Base-by-base conservation (phyloP, 257 asterid species). In the Solanum boliviense region DNA sequence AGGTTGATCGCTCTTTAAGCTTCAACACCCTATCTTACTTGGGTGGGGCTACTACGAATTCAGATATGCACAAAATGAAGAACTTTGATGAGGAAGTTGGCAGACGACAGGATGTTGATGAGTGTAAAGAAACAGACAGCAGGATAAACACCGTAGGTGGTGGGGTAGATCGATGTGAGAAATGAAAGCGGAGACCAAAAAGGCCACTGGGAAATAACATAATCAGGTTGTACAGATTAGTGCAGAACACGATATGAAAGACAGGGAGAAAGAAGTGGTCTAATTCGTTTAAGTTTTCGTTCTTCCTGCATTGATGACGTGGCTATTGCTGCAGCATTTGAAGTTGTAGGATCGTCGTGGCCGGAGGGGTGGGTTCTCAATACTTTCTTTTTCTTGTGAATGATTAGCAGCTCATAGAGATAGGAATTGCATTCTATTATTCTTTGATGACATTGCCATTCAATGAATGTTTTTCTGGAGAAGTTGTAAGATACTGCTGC, bases 141-240 rank as follows among this genome's bases (percentile, higher is more conserved):
- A 81, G 87, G 60, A 87, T 46, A 36, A 86, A 73, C 27, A 84
- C 88, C 67, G 52, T 86, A 29, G 90, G 93, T 83, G 89, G 92
- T 83, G 86, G 86, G 76, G 58, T 92, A 86, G 93, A 92, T 89
- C 91, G 90, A 88, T 84, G 91, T 41, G 87, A 89, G 75, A 13
- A 78, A 27, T 72, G 83, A 86, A 48, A 88, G 38, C 34, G 70
- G 87, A 88, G 88, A 89, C 32, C 90, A 86, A 8, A 89, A 84
- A 71, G 87, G 79, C 32, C 46, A 67, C 23, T 81, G 89, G 89
- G 90, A 87, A 72, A 52, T 35, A 44, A 79, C 86, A 83, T 88
- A 23, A 85, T 87, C 86, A 13, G 89, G 82, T 23, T 23, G 83
- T 62, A 20, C 86, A 78, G 58, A 65, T 38, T 46, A 87, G 75